These are phyloP conservation scores for Suhomyces tanzawaensis DNA, from an alignment of 805 yeast species.

Conservation along the genomic window DNA sequence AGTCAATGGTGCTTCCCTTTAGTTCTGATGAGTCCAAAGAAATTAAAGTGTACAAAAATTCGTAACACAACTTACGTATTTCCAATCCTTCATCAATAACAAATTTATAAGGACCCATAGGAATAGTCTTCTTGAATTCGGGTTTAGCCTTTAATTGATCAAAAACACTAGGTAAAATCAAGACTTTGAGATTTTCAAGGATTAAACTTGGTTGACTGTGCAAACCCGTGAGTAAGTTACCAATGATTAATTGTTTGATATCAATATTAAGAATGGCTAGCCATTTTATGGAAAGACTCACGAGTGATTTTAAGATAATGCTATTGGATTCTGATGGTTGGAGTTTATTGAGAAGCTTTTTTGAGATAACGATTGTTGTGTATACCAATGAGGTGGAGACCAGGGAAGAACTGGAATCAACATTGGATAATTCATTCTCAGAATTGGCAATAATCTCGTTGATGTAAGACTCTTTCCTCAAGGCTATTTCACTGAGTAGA, in stretches of 20 bases:
- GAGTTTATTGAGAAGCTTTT: conserved; percentile 24
- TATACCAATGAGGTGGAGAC: conserved; percentile 19
- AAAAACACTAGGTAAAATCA: conserved; percentile 49
- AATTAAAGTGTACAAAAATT: conserved; percentile 57
- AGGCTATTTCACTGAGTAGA: conserved; percentile 27
- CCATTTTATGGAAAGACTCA: conserved; percentile 19
- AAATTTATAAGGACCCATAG: conserved; percentile 87
- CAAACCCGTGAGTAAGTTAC: conserved; percentile 57
- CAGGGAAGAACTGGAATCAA: conserved; percentile 1
- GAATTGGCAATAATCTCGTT: conserved; percentile 13
- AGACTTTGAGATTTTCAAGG: conserved; percentile 40
- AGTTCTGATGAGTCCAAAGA: conserved; percentile 15
- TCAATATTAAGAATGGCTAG: conserved; percentile 39
- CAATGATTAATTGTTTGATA: conserved; percentile 59
- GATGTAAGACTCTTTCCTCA: conserved; percentile 12
- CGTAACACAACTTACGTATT: conserved; percentile 69
- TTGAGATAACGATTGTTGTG: conserved; percentile 33
- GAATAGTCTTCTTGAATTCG: conserved; percentile 60
- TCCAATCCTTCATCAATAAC: conserved; percentile 76
- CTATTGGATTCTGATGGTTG: conserved; percentile 11
- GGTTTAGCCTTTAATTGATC: conserved; percentile 54
- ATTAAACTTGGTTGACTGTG: conserved; percentile 53
- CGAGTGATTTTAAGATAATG: conserved; percentile 13
- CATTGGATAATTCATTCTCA: not conserved
- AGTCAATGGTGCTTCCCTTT: conserved; percentile 21